Evolutionary conservation across 805 yeast genomes (phyloP).

Genomic region (Pichia deserticola): DNA sequence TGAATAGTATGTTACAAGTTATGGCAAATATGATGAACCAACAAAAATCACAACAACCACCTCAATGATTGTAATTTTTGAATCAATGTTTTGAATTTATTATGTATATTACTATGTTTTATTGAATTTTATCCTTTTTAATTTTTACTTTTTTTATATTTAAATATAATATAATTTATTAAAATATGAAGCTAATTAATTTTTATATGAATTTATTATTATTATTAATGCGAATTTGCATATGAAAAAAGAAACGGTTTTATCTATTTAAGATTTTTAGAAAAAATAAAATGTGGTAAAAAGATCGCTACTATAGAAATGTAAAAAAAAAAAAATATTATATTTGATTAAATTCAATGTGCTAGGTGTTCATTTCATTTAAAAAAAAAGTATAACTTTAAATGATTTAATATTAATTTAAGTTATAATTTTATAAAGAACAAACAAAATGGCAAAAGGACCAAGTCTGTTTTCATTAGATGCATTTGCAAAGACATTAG

Average conservation of each 20-base stretch:
- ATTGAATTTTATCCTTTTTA: too few relatives aligned
- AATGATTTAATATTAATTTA: not conserved
- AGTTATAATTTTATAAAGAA: not conserved
- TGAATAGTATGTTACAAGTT: constrained; percentile 30
- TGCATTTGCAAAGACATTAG: constrained; percentile 91
- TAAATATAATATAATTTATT: too few relatives aligned
- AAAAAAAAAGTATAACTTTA: not conserved
- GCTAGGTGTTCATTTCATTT: not conserved
- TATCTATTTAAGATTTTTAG: too few relatives aligned
- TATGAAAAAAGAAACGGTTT: too few relatives aligned
- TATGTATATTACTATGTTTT: not conserved
- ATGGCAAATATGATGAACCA: constrained; percentile 30
- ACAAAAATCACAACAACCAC: constrained; percentile 17
- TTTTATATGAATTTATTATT: too few relatives aligned
- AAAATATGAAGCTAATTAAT: too few relatives aligned
- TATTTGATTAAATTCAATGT: not conserved
- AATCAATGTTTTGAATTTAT: not conserved
- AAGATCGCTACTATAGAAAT: too few relatives aligned
- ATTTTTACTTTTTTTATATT: too few relatives aligned
- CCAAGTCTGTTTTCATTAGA: constrained; percentile 54
- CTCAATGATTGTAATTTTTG: not conserved
- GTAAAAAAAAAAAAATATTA: too few relatives aligned
- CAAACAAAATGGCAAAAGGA: constrained; percentile 21
- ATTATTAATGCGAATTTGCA: too few relatives aligned
- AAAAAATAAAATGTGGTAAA: too few relatives aligned